phyloP scores from a whole-genome alignment of 2,329 filamentous ascomycete species.

The Stromatinia cepivora region DNA sequence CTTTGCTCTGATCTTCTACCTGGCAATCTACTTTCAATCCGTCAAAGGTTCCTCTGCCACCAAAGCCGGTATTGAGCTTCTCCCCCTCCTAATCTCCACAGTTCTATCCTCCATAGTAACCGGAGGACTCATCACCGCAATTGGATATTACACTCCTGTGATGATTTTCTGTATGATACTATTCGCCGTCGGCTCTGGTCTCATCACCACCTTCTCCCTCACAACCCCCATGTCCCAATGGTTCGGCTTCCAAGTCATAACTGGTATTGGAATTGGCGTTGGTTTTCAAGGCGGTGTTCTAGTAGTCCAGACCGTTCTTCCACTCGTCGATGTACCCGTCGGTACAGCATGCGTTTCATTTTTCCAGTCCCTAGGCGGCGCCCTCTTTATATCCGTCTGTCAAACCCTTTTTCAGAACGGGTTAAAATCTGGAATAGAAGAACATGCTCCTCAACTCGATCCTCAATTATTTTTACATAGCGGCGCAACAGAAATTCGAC shows the following conservation, averaged over 20 bases:
- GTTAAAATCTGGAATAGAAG: slow-evolving; percentile 53
- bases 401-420: slow-evolving; percentile 68
- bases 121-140: slow-evolving; percentile 43
- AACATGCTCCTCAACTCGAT: slow-evolving; percentile 49
- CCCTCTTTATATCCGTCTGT: slow-evolving; percentile 63
- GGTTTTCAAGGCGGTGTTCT: slow-evolving; percentile 35
- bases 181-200: slow-evolving; percentile 45
- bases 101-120: slow-evolving; percentile 46
- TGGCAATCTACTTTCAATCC: slow-evolving; percentile 42
- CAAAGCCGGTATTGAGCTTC: slow-evolving; percentile 46
- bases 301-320: slow-evolving; percentile 52
- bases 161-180: slow-evolving; percentile 45
- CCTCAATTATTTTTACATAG: slow-evolving; percentile 52
- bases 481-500: slow-evolving; percentile 52
- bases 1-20: slow-evolving; percentile 39
- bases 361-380: slow-evolving; percentile 65
- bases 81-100: slow-evolving; percentile 47
- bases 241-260: slow-evolving; percentile 59
- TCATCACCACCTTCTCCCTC: slow-evolving; percentile 46
- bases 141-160: slow-evolving; percentile 50
- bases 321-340: slow-evolving; percentile 51
- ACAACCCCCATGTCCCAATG: slow-evolving; percentile 49
- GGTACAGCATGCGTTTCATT: slow-evolving; percentile 57
- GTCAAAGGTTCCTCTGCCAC: slow-evolving; percentile 44
- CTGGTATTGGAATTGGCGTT: slow-evolving; percentile 31